phyloP scores from a whole-genome alignment of 2,329 filamentous ascomycete species.

The Arthrinium puccinioides region DNA sequence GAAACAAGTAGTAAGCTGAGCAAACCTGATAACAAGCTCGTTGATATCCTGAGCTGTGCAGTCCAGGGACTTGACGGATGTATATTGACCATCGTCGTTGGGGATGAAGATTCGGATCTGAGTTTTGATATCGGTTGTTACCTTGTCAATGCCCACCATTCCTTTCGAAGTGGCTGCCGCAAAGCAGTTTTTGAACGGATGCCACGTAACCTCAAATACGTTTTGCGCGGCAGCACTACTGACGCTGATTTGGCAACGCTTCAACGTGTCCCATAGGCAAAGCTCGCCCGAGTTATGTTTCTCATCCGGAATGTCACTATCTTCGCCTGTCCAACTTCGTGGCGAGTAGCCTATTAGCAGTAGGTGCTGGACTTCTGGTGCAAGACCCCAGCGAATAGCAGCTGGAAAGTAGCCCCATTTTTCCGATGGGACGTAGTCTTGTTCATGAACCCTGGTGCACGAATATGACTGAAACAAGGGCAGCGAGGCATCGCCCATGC shows the following conservation, averaged over 20 bases:
- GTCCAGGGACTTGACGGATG: conserved; percentile 47
- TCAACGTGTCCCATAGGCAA: conserved; percentile 48
- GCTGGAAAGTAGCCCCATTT: conserved; percentile 58
- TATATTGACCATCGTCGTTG: conserved; percentile 27
- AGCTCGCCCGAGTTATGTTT: conserved; percentile 52
- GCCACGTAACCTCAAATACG: conserved; percentile 59
- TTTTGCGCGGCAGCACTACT: conserved; percentile 47
- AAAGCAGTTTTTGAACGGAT: conserved; percentile 46
- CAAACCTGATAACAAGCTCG: conserved; percentile 47
- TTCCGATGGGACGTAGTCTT: conserved; percentile 26
- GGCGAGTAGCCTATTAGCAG: conserved; percentile 58
- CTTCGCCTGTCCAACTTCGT: conserved; percentile 42
- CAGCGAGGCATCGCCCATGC: not conserved
- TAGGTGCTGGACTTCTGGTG: conserved; percentile 36
- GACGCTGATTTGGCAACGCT: conserved; percentile 36
- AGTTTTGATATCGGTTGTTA: conserved; percentile 39
- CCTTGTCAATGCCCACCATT: conserved; percentile 28
- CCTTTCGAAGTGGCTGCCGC: conserved; percentile 49
- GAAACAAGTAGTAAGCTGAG: not conserved
- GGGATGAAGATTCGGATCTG: conserved; percentile 50
- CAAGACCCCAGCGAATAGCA: conserved; percentile 54
- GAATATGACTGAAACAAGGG: conserved; percentile 20
- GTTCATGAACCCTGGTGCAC: conserved; percentile 21
- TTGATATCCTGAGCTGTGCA: conserved; percentile 56
- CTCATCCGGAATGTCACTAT: conserved; percentile 51